phyloP scores from a whole-genome alignment of 345 rosid genomes.

The Gossypium arboreum region DNA sequence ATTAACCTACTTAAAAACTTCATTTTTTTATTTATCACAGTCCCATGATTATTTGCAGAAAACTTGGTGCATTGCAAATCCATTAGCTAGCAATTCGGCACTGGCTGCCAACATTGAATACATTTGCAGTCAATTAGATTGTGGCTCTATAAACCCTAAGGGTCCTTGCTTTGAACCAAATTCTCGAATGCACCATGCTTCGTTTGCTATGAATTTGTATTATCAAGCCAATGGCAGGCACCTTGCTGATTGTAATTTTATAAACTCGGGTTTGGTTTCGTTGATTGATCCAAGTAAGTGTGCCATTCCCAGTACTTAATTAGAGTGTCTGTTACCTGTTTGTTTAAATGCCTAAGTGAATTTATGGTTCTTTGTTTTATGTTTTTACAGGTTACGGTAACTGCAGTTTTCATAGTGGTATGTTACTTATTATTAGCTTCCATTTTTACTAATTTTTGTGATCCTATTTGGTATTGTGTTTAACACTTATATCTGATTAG shows the following conservation, averaged over 20 bases:
- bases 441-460: not conserved
- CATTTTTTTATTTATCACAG: not conserved
- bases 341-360: not conserved
- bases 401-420: conserved; percentile 14
- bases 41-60: not conserved
- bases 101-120: not conserved
- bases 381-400: conserved; percentile 23
- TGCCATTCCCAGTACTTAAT: not conserved
- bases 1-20: no score
- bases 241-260: not conserved
- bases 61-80: not conserved
- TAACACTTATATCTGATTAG: not conserved
- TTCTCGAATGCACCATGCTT: not conserved
- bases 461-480: not conserved
- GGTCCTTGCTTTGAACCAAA: not conserved
- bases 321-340: not conserved
- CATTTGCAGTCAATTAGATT: not conserved
- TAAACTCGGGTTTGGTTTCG: conserved; percentile 3
- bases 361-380: not conserved
- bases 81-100: not conserved
- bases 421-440: not conserved
- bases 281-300: conserved; percentile 1
- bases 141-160: not conserved
- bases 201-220: not conserved
- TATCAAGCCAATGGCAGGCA: not conserved